Conservation (phyloP, 2,329 filamentous ascomycete species). For the Cladosporium sphaerospermum region DNA sequence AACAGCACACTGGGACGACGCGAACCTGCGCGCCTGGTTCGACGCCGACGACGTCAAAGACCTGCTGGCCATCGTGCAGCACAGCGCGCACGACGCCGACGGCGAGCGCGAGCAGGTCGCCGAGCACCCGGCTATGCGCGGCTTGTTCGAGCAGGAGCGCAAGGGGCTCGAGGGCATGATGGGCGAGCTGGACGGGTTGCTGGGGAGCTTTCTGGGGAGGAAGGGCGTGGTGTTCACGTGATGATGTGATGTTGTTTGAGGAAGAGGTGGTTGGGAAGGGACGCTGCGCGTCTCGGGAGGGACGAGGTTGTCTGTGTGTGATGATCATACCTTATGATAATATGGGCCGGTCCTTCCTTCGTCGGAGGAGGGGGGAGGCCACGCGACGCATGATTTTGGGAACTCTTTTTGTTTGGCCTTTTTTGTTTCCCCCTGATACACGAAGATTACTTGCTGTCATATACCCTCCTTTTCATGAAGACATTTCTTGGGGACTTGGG, state of each 20-base stretch:
- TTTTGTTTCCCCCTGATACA: too few species aligned
- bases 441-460: too few species aligned
- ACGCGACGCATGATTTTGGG: too few species aligned
- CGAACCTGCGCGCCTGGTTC: conserved; percentile 78
- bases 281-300: background rate
- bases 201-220: conserved; percentile 20
- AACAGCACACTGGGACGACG: conserved; percentile 72
- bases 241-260: background rate
- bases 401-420: too few species aligned
- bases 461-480: too few species aligned
- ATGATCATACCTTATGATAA: too few species aligned
- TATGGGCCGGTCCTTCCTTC: background rate
- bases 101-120: conserved; percentile 52
- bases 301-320: background rate
- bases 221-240: conserved; percentile 8
- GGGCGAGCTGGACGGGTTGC: conserved; percentile 65
- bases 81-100: conserved; percentile 60
- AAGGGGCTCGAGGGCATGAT: conserved; percentile 82
- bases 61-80: conserved; percentile 83
- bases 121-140: conserved; percentile 79
- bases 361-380: too few species aligned
- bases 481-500: too few species aligned
- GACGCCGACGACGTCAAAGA: conserved; percentile 80
- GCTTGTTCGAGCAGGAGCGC: conserved; percentile 80
- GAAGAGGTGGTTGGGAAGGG: too few species aligned